phyloP scores from a whole-genome alignment of 345 rosid species.

The Excoecaria cochinchinensis region DNA sequence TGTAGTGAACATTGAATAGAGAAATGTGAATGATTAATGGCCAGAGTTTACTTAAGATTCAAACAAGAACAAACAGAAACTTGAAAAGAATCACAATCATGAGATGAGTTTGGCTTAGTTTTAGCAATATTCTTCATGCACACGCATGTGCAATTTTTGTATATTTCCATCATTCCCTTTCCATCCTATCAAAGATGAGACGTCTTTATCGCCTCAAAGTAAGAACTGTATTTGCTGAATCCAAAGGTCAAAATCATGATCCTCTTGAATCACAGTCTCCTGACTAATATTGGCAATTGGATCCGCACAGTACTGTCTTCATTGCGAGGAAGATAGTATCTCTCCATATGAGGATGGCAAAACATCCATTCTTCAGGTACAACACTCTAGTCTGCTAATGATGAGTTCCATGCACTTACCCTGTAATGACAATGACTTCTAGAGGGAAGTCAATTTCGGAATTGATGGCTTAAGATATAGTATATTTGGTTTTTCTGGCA shows the following conservation, averaged over 20 bases:
- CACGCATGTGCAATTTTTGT: not conserved
- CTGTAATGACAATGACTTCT: not conserved
- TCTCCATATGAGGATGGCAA: not conserved
- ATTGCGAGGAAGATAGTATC: no score
- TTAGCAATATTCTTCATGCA: constrained; percentile 6
- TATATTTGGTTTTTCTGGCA: not conserved
- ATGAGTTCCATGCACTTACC: not conserved
- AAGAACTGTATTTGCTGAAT: no score
- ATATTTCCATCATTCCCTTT: not conserved
- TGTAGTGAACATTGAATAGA: not conserved
- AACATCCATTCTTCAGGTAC: not conserved
- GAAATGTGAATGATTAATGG: not conserved
- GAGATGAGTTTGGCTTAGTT: not conserved
- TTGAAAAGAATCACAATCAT: not conserved
- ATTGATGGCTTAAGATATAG: not conserved
- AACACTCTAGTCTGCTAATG: not conserved
- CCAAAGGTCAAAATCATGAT: no score
- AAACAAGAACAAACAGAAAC: not conserved
- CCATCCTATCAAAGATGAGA: constrained; percentile 8
- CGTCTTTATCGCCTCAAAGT: not conserved
- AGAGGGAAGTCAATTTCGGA: not conserved
- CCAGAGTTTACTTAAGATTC: no score
- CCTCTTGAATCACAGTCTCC: no score
- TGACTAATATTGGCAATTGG: no score
- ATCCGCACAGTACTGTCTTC: no score